phyloP scores from a whole-genome alignment of 306 rosid genomes.

The Cucurbita moschata region DNA sequence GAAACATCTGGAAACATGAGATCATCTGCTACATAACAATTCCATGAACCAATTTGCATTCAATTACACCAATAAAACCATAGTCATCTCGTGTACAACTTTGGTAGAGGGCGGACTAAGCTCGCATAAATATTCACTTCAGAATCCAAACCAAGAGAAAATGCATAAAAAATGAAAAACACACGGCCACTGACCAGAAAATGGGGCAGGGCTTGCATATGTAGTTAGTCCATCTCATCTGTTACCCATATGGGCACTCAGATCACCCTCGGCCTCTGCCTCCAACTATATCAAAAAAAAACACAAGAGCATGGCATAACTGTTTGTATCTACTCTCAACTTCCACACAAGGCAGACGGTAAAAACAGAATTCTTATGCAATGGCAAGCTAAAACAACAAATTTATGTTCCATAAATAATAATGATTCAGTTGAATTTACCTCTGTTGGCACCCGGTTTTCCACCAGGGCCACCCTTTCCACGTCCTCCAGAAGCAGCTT shows the following conservation, averaged over 20 bases:
- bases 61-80: background rate
- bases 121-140: background rate
- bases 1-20: background rate
- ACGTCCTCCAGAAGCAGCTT: constrained; percentile 73
- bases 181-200: background rate
- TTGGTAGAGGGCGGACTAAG: background rate
- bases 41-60: background rate
- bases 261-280: background rate
- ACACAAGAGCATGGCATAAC: background rate
- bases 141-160: background rate
- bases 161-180: background rate
- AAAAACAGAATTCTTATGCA: background rate
- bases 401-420: background rate
- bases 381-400: background rate
- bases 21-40: background rate
- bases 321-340: background rate
- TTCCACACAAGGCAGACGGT: background rate
- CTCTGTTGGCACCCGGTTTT: constrained; percentile 67
- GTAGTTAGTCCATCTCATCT: background rate
- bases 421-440: constrained; percentile 18
- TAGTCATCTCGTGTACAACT: background rate
- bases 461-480: constrained; percentile 84
- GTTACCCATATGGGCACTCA: background rate
- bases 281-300: background rate
- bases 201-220: background rate